Evolutionary conservation across 2,329 filamentous ascomycete genomes (phyloP).

Genomic region (Leptographium lundbergii): DNA sequence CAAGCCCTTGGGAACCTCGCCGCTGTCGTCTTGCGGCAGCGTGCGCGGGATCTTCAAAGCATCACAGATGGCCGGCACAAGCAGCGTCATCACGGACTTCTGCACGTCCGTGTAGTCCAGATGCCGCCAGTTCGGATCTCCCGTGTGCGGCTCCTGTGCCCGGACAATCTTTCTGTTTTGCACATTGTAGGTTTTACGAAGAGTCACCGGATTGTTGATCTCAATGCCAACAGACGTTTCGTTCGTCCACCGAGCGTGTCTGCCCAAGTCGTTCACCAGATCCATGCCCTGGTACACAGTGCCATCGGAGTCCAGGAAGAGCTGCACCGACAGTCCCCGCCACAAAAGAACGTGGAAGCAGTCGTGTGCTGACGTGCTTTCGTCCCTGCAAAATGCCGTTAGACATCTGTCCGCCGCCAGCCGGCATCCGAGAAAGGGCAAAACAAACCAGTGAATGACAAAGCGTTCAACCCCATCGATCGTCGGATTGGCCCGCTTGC

Average conservation of each 20-base stretch:
- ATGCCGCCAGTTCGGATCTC: not conserved
- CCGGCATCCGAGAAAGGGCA: not conserved
- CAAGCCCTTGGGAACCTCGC: not conserved
- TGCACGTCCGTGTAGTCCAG: not conserved
- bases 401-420: not conserved
- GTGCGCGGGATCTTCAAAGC: not conserved
- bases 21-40: not conserved
- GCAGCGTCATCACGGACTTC: not conserved
- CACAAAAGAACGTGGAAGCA: not conserved
- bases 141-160: not conserved
- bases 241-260: not conserved
- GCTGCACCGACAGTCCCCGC: not conserved
- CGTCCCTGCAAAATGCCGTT: not conserved
- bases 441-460: not conserved
- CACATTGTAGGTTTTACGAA: not conserved
- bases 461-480: not conserved
- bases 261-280: not conserved
- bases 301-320: not conserved
- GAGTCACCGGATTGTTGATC: not conserved
- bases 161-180: not conserved
- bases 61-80: not conserved
- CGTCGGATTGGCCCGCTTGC: not conserved
- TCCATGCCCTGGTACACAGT: not conserved
- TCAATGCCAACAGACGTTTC: not conserved
- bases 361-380: not conserved